A percentile compares a stretch with the other conserved stretches of the same genome.
phyloP scores from a whole-genome alignment of 129 eudicot species.

The Centaurea solstitialis region DNA sequence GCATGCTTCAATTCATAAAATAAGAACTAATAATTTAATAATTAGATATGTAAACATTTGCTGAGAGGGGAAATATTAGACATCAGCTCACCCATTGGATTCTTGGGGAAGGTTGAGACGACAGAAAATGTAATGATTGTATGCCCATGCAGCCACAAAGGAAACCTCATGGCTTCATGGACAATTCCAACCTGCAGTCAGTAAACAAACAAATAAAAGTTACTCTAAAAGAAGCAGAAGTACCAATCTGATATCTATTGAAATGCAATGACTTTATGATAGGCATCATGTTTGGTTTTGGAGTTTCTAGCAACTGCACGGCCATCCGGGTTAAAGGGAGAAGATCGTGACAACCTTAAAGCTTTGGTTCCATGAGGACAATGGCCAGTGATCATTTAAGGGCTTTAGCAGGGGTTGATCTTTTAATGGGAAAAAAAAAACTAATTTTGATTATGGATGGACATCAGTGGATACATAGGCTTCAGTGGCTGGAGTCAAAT shows the following conservation, averaged over 20 bases:
- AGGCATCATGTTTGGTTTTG: background rate
- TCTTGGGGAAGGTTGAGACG: constrained; percentile 66
- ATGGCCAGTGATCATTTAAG: background rate
- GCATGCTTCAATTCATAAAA: constrained; percentile 3
- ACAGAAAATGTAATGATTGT: constrained; percentile 71
- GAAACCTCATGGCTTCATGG: constrained; percentile 80
- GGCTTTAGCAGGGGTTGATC: background rate
- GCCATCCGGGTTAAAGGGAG: background rate
- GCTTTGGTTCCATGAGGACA: background rate
- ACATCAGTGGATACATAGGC: background rate
- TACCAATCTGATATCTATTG: background rate
- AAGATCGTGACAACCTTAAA: background rate
- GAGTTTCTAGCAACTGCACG: background rate
- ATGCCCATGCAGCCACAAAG: constrained; percentile 94
- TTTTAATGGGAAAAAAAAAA: no score
- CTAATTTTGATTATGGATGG: background rate
- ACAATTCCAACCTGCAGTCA: constrained; percentile 71
- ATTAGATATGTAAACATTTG: background rate
- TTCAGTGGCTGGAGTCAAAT: background rate
- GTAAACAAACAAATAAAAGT: constrained; percentile 3
- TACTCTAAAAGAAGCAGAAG: background rate
- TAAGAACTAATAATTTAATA: constrained; percentile 3
- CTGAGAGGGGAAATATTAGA: constrained; percentile 12
- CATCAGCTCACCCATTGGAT: constrained; percentile 65
- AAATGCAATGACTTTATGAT: constrained; percentile 4